Base-by-base conservation (phyloP, 1,284 basidiomycete genomes). In the Marasmius oreades region DNA sequence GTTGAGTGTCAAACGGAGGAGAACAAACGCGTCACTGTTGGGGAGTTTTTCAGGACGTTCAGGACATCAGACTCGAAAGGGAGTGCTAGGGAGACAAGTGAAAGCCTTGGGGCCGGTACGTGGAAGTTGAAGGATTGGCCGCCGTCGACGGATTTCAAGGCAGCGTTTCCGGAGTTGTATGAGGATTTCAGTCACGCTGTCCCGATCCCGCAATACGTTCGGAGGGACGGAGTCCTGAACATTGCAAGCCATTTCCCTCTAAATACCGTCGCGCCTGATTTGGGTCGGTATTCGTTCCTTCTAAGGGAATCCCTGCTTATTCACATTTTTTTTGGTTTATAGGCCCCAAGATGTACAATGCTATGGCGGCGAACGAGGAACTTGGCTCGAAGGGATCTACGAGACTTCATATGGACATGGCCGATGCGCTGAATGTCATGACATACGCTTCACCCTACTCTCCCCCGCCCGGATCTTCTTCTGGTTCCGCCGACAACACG, bases 41-140 rank as follows among this genome's bases (percentile, higher is more conserved):
- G 78, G 1, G 79, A 88, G 47, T 98, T 98, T 72, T 97, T 98
- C 67, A 71, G 73, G 1, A 73, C 75, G 67, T 96, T 97, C 68
- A 92, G 92, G 34, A 76, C 45, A 52, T n/a, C 18, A 28, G 34
- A 7, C 20, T 26, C 28, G 18, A 5, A 24, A 8, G 26, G 39
- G 37, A 26, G 11, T 12, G 20, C 16, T 52, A 6, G 20, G 16
- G 37, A 5, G 20, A 34, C 20, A 26, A 42, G 28, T 18, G 23
- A 31, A 6, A 23, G 24, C 22, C 20, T 28, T 1, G 37, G 36
- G 5, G 24, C 52, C 64, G 52, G 78, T 77, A 62, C 87, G 73
- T 70, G 89, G 88, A 95, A 95, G 73, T 74, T 97, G 63, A 95
- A 96, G 86, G 95, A 98, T 70, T 98, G 95, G 94, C 95, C 95